Percentiles rank a stretch among this genome's conserved stretches.
These are phyloP conservation scores for Curvularia verruculosa DNA, from an alignment of 2,329 filamentous ascomycete genomes.

Conservation along the genomic window DNA sequence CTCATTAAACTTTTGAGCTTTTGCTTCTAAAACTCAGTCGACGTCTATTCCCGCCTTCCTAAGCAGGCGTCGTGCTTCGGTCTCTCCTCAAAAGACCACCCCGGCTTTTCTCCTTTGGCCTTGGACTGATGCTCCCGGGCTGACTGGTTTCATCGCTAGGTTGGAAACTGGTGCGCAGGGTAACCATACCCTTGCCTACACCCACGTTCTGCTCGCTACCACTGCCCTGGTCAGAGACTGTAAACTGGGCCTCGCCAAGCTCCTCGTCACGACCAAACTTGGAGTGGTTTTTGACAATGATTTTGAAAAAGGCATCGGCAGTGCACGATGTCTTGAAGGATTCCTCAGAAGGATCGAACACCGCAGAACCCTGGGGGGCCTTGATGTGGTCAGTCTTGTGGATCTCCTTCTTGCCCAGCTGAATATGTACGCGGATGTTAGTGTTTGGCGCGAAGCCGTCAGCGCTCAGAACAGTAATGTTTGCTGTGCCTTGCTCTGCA, in stretches of 20 bases:
- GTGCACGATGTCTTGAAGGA: conserved; percentile 78
- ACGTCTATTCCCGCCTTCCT: conserved; percentile 3
- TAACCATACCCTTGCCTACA: conserved; percentile 74
- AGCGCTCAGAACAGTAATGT: conserved; percentile 79
- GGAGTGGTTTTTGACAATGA: conserved; percentile 84
- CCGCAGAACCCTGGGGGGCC: conserved; percentile 63
- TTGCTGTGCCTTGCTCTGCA: conserved; percentile 74
- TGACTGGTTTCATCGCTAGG: conserved; percentile 50
- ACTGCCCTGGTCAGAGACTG: conserved; percentile 80
- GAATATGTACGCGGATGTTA: conserved; percentile 79
- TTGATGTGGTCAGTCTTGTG: conserved; percentile 95
- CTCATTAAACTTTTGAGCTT: background rate
- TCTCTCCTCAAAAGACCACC: conserved; percentile 55
- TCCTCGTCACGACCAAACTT: conserved; percentile 83
- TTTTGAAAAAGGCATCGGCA: conserved; percentile 83
- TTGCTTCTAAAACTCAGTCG: background rate
- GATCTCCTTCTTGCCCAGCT: conserved; percentile 73
- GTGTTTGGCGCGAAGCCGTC: conserved; percentile 76
- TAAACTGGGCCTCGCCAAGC: conserved; percentile 85
- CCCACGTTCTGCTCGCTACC: conserved; percentile 73
- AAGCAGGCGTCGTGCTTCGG: conserved; percentile 13
- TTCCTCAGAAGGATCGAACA: conserved; percentile 62
- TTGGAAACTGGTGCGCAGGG: conserved; percentile 75
- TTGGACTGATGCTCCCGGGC: conserved; percentile 43
- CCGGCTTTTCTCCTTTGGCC: conserved; percentile 28